These are phyloP conservation scores for Fraxinus paxiana DNA, from an alignment of 305 asterid genomes.

Conservation along the genomic window DNA sequence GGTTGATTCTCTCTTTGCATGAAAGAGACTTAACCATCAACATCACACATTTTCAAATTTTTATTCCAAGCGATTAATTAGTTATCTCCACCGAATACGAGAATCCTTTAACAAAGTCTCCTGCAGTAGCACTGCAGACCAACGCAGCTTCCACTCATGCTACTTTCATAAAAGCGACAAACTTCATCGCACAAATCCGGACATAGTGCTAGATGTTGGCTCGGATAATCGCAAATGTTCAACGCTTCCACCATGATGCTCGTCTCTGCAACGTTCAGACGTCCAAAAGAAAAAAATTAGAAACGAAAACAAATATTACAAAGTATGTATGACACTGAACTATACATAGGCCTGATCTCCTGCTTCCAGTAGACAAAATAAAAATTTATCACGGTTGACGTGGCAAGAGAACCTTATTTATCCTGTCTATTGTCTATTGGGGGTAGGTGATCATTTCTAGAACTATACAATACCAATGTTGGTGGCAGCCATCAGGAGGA, in stretches of 20 bases:
- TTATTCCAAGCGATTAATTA: not conserved
- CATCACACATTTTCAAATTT: not conserved
- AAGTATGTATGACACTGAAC: not conserved
- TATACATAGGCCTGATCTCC: no score
- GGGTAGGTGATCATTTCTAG: not conserved
- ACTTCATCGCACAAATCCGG: slow-evolving; percentile 13
- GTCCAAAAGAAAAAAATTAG: not conserved
- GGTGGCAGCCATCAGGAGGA: not conserved
- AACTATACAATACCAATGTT: not conserved
- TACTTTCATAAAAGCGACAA: slow-evolving; percentile 4
- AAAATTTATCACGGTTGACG: not conserved
- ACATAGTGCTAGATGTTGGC: slow-evolving; percentile 9
- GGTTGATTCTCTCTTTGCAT: not conserved
- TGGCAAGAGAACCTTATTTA: not conserved
- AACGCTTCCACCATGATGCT: slow-evolving; percentile 2
- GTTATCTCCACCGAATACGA: not conserved
- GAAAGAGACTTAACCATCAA: not conserved
- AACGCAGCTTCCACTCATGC: not conserved
- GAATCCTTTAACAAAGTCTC: not conserved
- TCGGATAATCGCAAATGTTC: not conserved
- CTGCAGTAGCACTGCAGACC: not conserved
- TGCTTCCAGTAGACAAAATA: no score
- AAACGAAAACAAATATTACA: no score
- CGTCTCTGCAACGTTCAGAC: not conserved
- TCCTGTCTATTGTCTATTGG: not conserved